These are phyloP conservation scores for Rosa rugosa DNA, from an alignment of 306 rosid genomes.

Conservation along the genomic window DNA sequence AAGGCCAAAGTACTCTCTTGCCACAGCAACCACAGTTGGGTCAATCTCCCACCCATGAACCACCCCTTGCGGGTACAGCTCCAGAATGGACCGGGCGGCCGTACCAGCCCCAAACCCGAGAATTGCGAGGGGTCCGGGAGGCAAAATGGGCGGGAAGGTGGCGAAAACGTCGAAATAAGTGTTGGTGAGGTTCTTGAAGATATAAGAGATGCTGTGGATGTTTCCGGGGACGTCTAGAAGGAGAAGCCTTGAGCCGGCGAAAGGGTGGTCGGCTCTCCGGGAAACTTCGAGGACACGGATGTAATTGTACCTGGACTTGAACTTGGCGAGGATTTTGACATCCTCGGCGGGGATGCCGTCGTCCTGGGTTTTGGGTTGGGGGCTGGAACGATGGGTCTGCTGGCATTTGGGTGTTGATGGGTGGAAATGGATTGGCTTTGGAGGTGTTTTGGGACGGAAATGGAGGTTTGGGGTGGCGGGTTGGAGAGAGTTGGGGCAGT, in stretches of 20 bases:
- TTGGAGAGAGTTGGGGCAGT: not conserved
- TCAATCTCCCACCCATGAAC: constrained; percentile 93
- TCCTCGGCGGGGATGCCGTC: constrained; percentile 67
- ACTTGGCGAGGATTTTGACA: constrained; percentile 58
- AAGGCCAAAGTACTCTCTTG: constrained; percentile 66
- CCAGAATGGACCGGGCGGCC: constrained; percentile 59
- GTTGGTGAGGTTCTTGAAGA: constrained; percentile 54
- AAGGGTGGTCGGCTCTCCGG: constrained; percentile 71
- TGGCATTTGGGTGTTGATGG: constrained; percentile 39
- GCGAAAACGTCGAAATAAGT: constrained; percentile 93
- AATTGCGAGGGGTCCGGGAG: constrained; percentile 70
- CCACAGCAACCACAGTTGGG: constrained; percentile 76
- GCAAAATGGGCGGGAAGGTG: constrained; percentile 69
- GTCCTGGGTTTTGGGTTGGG: constrained; percentile 44
- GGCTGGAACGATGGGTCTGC: constrained; percentile 23
- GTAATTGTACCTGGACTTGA: constrained; percentile 74
- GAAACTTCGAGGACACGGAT: constrained; percentile 85
- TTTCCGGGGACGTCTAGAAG: constrained; percentile 89
- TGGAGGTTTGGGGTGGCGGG: constrained; percentile 16
- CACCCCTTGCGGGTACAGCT: constrained; percentile 47
- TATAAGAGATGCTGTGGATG: constrained; percentile 88
- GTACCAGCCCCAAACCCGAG: constrained; percentile 93
- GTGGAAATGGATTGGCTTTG: constrained; percentile 14
- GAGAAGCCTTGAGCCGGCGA: constrained; percentile 85
- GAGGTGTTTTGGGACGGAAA: constrained; percentile 3